These are phyloP conservation scores for Pseudoturritis turrita DNA, from an alignment of 345 rosid species.

Conservation along the genomic window DNA sequence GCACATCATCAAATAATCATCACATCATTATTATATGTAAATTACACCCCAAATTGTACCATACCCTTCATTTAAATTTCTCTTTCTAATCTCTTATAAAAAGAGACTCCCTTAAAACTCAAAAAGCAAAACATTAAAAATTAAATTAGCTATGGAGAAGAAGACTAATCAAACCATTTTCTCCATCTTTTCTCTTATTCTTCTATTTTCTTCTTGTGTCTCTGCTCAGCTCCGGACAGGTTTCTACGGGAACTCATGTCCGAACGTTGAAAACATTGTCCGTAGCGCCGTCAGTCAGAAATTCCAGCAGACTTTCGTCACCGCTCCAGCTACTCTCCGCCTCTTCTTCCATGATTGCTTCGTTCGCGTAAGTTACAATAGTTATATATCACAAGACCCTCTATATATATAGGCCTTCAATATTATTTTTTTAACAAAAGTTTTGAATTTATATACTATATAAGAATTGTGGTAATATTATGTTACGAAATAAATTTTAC, in stretches of 20 bases:
- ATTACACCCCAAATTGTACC: slow-evolving; percentile 7
- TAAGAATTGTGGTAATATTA: not conserved
- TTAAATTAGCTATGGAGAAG: slow-evolving; percentile 24
- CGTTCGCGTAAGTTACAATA: slow-evolving; percentile 27
- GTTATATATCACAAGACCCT: not conserved
- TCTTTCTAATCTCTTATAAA: slow-evolving; percentile 8
- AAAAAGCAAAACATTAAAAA: not conserved
- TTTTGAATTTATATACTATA: not conserved
- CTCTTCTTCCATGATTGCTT: slow-evolving; percentile 39
- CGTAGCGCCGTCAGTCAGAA: slow-evolving; percentile 30
- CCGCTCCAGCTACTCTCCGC: slow-evolving; percentile 39
- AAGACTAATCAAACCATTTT: slow-evolving; percentile 19
- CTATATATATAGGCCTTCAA: not conserved
- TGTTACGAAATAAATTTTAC: not conserved
- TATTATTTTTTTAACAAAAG: not conserved
- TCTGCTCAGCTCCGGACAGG: slow-evolving; percentile 34
- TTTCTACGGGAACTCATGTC: slow-evolving; percentile 29
- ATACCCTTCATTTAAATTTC: not conserved
- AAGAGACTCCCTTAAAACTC: not conserved
- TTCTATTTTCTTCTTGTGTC: slow-evolving; percentile 25
- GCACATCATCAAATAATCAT: slow-evolving; percentile 21
- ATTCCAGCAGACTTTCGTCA: slow-evolving; percentile 35
- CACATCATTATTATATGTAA: slow-evolving; percentile 2
- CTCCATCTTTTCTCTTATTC: slow-evolving; percentile 16
- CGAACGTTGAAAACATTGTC: slow-evolving; percentile 30